Percentiles rank a stretch among this genome's conserved stretches.
Evolutionary conservation across 2,329 filamentous ascomycete genomes (phyloP).

Genomic region (Sporothrix sp.): DNA sequence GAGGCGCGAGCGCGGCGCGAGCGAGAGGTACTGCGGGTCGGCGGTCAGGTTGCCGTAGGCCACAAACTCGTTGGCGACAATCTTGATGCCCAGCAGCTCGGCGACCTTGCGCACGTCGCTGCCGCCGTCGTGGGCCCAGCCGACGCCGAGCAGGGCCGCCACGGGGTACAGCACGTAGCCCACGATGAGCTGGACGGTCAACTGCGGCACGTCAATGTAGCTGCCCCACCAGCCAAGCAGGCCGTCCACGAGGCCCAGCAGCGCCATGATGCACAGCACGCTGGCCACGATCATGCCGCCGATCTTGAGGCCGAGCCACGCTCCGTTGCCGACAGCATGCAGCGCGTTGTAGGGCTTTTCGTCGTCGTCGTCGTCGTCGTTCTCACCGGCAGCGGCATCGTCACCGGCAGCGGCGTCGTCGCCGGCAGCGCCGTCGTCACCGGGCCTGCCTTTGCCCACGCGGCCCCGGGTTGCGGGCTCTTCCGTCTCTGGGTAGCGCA

Average conservation of each 20-base stretch:
- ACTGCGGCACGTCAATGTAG: constrained; percentile 60
- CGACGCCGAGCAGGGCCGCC: constrained; percentile 70
- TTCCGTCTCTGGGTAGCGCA: constrained; percentile 81
- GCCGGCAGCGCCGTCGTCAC: no score
- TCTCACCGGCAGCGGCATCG: no score
- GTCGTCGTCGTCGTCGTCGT: not conserved
- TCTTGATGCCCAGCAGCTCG: constrained; percentile 68
- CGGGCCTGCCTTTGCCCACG: no score
- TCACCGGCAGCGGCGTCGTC: no score
- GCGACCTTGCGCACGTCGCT: constrained; percentile 62
- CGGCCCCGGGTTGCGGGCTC: constrained; percentile 75
- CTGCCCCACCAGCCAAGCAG: constrained; percentile 75
- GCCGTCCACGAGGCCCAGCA: constrained; percentile 64
- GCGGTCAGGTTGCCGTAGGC: constrained; percentile 44
- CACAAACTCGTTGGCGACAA: constrained; percentile 78
- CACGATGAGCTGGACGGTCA: constrained; percentile 66
- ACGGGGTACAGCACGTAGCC: constrained; percentile 71
- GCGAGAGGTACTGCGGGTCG: constrained; percentile 40
- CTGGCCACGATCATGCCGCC: constrained; percentile 72
- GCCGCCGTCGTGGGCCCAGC: constrained; percentile 38
- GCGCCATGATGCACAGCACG: constrained; percentile 73
- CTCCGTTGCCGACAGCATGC: constrained; percentile 75
- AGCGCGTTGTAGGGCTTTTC: constrained; percentile 58
- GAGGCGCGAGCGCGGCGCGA: constrained; percentile 62
- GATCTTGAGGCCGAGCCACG: constrained; percentile 80